Percentiles rank a stretch among this genome's conserved stretches.
These are phyloP conservation scores for Myriangium duriaei DNA, from an alignment of 2,329 filamentous ascomycete species.

Conservation along the genomic window DNA sequence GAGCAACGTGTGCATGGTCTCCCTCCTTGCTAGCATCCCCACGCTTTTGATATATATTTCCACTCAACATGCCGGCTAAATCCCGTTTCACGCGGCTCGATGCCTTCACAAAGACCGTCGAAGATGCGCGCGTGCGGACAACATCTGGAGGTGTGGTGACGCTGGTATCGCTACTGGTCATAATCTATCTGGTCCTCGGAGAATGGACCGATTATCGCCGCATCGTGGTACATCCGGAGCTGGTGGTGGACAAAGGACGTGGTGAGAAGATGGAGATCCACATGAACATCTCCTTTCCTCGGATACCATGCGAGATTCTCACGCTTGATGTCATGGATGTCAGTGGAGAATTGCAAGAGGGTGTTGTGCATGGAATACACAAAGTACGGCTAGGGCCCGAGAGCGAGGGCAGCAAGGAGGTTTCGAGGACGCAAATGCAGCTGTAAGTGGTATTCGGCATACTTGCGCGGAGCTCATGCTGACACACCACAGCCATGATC, in stretches of 20 bases:
- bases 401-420: slow-evolving; percentile 61
- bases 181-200: slow-evolving; percentile 80
- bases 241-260: slow-evolving; percentile 93
- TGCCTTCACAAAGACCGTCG: slow-evolving; percentile 97
- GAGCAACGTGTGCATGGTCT: background rate
- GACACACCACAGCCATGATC: slow-evolving; percentile 46
- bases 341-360: slow-evolving; percentile 89
- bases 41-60: too few species aligned
- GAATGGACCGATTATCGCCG: slow-evolving; percentile 92
- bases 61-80: slow-evolving; percentile 61
- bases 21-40: background rate
- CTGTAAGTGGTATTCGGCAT: slow-evolving; percentile 42
- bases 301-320: slow-evolving; percentile 84
- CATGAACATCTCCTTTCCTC: slow-evolving; percentile 91
- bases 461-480: too few species aligned
- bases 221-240: slow-evolving; percentile 75
- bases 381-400: slow-evolving; percentile 71
- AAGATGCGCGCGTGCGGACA: slow-evolving; percentile 91
- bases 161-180: slow-evolving; percentile 75
- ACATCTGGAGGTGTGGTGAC: slow-evolving; percentile 93
- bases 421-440: slow-evolving; percentile 56
- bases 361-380: slow-evolving; percentile 80
- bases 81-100: slow-evolving; percentile 93
- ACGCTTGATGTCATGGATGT: slow-evolving; percentile 99
- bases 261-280: slow-evolving; percentile 99